These are phyloP conservation scores for Suillus variegatus DNA, from an alignment of 768 basidiomycete species.

Conservation along the genomic window DNA sequence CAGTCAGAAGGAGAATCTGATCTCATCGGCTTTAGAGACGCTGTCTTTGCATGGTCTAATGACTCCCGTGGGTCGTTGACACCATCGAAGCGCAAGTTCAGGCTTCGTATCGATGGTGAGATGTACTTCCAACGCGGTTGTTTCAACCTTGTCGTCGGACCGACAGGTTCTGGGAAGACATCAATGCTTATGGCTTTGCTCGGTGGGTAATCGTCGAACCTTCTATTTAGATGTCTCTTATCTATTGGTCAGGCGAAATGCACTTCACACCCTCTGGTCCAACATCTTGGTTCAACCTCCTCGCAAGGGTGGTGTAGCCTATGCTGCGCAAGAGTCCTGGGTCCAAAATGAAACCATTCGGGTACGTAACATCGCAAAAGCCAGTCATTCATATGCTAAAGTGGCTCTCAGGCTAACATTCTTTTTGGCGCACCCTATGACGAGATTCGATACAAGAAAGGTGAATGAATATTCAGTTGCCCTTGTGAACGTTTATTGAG, in stretches of 20 bases:
- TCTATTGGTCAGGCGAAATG: constrained; percentile 47
- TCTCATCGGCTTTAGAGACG: constrained; percentile 53
- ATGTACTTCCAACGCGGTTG: constrained; percentile 52
- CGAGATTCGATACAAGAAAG: constrained; percentile 42
- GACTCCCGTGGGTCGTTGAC: constrained; percentile 15
- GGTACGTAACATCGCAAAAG: constrained; percentile 30
- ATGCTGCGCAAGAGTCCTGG: constrained; percentile 86
- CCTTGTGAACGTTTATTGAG: not conserved
- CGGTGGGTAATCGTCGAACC: constrained; percentile 23
- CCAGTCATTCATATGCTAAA: not conserved
- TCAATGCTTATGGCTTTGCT: constrained; percentile 66
- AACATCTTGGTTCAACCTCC: constrained; percentile 69
- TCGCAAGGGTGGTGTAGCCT: constrained; percentile 67
- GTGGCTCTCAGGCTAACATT: constrained; percentile 43
- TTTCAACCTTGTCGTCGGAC: constrained; percentile 61
- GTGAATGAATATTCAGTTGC: constrained; percentile 25
- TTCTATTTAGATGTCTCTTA: constrained; percentile 5
- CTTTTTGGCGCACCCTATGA: constrained; percentile 43
- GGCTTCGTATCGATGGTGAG: constrained; percentile 52
- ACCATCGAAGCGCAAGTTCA: constrained; percentile 42
- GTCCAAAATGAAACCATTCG: constrained; percentile 78
- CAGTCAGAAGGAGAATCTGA: constrained; percentile 22
- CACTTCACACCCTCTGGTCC: constrained; percentile 54
- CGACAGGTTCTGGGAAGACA: constrained; percentile 64
- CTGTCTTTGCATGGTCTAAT: constrained; percentile 54